Evolutionary conservation across 257 asterid genomes (phyloP), one percentile per base, ranked within the genome.

Genomic region (Datura wrightii): DNA sequence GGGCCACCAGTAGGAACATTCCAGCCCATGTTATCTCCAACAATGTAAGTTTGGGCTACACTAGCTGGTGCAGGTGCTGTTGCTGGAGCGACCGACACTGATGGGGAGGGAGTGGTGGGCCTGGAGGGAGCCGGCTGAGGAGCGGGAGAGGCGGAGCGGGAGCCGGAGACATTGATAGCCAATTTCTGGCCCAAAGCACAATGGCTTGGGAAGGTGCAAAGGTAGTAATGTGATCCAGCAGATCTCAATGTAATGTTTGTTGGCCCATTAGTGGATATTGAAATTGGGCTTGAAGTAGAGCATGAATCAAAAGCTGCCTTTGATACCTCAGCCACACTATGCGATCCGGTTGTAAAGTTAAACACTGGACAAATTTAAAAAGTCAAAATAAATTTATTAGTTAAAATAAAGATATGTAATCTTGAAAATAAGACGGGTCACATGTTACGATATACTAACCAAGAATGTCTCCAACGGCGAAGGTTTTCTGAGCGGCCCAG

Each of bases 21-120:
- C 98, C 98, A 94, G 6, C 96, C 98, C 74, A 90, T 46, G 81
- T 53, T 53, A 83, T 89, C 96, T 15, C 98, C 98, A 42, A 95
- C 97, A 0, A 86, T 80, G 39, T 86, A 90, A 70, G 92, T 89
- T 79, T 24, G 41, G 11, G 88, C 85, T 48, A 10, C 85, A 62
- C 91, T 60, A 15, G 88, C 18, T 5, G 90, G 93, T 18, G 91
- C 80, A 2, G 87, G 79, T 11, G 58, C 44, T 0, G 88, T 83
- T 31, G 87, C 60, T 5, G 93, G 89, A 42, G 87, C 48, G 16
- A 87, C 72, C 8, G 85, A 34, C 1, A 88, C 85, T 8, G 90
- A 80, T 5, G 87, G 56, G 42, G 85, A 34, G 5, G 72, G 56
- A 10, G 50, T 6, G 65, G 10, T 39, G 42, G 52, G 31, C 11